Conservation (phyloP, 139 green algal genomes). For the Micractinium conductrix region DNA sequence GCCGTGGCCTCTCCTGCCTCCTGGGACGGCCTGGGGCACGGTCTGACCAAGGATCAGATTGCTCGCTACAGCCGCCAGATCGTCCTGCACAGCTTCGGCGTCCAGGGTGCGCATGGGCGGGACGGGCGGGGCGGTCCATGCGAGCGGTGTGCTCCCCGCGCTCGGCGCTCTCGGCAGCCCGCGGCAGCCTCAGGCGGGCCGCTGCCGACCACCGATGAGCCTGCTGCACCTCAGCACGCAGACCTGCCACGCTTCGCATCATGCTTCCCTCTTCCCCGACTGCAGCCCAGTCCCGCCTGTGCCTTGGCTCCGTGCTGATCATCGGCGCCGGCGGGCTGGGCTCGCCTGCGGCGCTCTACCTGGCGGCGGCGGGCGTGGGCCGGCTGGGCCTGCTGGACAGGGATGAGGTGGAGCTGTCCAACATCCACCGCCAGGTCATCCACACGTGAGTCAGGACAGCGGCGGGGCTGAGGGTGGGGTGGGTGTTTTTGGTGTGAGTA, state of each 20-base stretch:
- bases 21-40: constrained; percentile 55
- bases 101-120: constrained; percentile 49
- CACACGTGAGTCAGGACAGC: constrained; percentile 57
- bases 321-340: constrained; percentile 91
- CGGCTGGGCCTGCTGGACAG: constrained; percentile 84
- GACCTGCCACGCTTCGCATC: background rate
- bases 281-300: constrained; percentile 77
- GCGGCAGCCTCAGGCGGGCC: no score
- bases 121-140: background rate
- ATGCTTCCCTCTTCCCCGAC: background rate
- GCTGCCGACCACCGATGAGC: background rate
- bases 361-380: constrained; percentile 85
- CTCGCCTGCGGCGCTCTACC: constrained; percentile 85
- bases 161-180: background rate
- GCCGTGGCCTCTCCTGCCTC: background rate
- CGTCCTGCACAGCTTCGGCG: constrained; percentile 83
- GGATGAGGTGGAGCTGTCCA: constrained; percentile 87
- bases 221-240: background rate
- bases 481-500: no score
- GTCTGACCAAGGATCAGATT: constrained; percentile 69
- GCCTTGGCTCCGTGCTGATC: constrained; percentile 74
- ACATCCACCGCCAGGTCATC: constrained; percentile 90
- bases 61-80: constrained; percentile 89
- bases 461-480: background rate
- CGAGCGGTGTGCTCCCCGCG: background rate